A percentile compares a stretch with the other conserved stretches of the same genome.
Conservation (phyloP, 208 protist species). For the Trypanosoma platydactyli region DNA sequence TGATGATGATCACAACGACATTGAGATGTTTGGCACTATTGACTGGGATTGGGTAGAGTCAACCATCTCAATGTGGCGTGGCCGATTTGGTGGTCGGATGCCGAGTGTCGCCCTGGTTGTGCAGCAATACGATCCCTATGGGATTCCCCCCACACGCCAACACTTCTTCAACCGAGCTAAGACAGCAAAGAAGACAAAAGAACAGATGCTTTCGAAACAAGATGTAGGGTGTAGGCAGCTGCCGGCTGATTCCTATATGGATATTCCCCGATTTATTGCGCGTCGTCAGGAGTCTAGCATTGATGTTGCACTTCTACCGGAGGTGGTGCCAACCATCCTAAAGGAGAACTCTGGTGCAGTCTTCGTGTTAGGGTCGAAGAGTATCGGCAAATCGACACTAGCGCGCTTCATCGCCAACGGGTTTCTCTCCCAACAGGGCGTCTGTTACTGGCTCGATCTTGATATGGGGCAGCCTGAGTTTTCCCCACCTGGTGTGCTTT, state of each 20-base stretch:
- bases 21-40: conserved; percentile 74
- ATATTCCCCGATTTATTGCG: conserved; percentile 68
- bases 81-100: conserved; percentile 37
- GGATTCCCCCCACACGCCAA: conserved; percentile 18
- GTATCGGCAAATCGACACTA: conserved; percentile 87
- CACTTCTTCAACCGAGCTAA: conserved; percentile 19
- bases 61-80: conserved; percentile 46
- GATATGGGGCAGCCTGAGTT: conserved; percentile 91
- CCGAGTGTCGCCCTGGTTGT: conserved; percentile 56
- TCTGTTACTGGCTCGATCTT: conserved; percentile 83
- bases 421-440: conserved; percentile 70
- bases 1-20: conserved; percentile 29
- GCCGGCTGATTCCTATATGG: conserved; percentile 45
- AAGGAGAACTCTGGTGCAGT: conserved; percentile 41
- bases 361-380: conserved; percentile 68
- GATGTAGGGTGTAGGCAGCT: not conserved
- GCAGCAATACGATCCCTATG: conserved; percentile 46
- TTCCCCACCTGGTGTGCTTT: conserved; percentile 67
- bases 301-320: conserved; percentile 56
- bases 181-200: too few relatives aligned
- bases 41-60: conserved; percentile 85
- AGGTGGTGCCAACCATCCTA: conserved; percentile 50
- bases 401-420: conserved; percentile 74
- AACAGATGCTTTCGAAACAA: too few relatives aligned
- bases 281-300: conserved; percentile 38